A percentile compares a stretch with the other conserved stretches of the same genome.
Evolutionary conservation across 2,329 filamentous ascomycete genomes (phyloP).

Genomic region (Aspergillus sergii): DNA sequence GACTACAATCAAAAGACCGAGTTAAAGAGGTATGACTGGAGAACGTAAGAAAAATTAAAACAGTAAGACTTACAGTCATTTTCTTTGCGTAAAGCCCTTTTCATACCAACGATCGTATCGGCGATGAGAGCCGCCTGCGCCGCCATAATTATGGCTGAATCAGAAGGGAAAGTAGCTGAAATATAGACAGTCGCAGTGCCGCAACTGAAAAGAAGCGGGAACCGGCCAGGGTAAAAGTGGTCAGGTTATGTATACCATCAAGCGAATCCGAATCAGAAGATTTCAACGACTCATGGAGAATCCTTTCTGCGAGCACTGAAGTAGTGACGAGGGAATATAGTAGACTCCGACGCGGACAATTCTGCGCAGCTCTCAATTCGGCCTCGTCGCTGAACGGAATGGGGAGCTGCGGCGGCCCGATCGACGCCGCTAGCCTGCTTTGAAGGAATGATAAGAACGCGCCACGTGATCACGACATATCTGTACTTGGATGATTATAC

Average conservation of each 20-base stretch:
- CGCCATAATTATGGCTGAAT: constrained; percentile 38
- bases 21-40: constrained; percentile 14
- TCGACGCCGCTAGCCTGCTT: constrained; percentile 24
- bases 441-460: constrained; percentile 20
- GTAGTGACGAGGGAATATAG: background rate
- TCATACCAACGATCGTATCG: constrained; percentile 59
- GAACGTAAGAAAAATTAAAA: background rate
- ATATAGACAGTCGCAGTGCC: constrained; percentile 3
- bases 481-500: background rate
- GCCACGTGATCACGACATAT: constrained; percentile 21
- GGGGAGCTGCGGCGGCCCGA: constrained; percentile 26
- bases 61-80: constrained; percentile 43
- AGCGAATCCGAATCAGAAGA: background rate
- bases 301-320: background rate
- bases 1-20: constrained; percentile 28
- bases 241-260: background rate
- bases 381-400: constrained; percentile 24
- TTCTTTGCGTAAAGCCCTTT: constrained; percentile 53
- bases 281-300: background rate
- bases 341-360: background rate
- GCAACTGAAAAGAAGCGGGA: background rate
- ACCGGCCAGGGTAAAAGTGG: background rate
- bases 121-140: constrained; percentile 50
- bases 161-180: constrained; percentile 1
- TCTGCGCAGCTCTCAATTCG: constrained; percentile 8